phyloP scores from a whole-genome alignment of 768 basidiomycete species.

The Russula abietina region DNA sequence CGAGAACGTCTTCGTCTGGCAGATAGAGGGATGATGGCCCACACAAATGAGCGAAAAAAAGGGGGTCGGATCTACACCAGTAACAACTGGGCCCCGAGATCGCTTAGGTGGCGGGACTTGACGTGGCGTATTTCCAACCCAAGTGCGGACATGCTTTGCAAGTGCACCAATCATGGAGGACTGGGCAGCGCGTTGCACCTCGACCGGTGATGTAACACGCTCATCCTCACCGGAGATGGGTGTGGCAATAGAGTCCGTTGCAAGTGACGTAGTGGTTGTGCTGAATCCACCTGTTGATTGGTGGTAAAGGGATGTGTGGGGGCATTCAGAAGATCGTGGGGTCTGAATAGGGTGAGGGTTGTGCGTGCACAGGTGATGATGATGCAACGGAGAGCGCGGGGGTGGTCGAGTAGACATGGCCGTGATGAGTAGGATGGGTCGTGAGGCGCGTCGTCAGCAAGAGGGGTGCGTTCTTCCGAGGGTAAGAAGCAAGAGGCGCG shows the following conservation, averaged over 20 bases:
- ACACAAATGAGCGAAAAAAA: constrained; percentile 11
- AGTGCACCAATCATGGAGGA: constrained; percentile 21
- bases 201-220: background rate
- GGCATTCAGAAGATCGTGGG: constrained; percentile 20
- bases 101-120: constrained; percentile 15
- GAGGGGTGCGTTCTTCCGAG: too few species aligned
- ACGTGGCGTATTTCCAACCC: constrained; percentile 21
- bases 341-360: constrained; percentile 24
- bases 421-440: constrained; percentile 16
- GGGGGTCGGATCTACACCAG: constrained; percentile 14
- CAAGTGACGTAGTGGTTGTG: too few species aligned
- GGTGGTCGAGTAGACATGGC: constrained; percentile 16
- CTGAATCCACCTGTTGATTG: constrained; percentile 19
- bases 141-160: constrained; percentile 25
- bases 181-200: background rate
- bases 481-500: too few species aligned
- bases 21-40: constrained; percentile 20
- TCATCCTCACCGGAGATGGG: constrained; percentile 24
- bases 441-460: background rate
- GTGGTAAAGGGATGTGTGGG: constrained; percentile 9
- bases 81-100: constrained; percentile 14
- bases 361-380: constrained; percentile 18
- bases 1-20: constrained; percentile 23
- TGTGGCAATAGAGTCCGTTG: constrained; percentile 33
- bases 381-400: constrained; percentile 24